Base-by-base conservation (phyloP, 2,329 filamentous ascomycete genomes). In the Sclerotinia subarctica region DNA sequence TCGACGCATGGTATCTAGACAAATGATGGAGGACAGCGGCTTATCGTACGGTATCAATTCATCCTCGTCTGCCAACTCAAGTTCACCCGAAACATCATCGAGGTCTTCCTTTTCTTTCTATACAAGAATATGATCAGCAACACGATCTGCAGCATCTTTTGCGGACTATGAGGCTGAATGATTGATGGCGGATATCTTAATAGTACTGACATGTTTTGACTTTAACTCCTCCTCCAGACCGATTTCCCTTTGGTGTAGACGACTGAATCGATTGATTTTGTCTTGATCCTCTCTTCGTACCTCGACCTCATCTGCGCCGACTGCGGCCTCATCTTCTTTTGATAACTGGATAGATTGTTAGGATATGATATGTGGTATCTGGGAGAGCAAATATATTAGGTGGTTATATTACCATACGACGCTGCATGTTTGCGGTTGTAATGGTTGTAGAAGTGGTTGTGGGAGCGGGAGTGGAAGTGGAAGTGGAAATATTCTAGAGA, bases 21-120 rank as follows among this genome's bases (percentile, higher is more conserved):
- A 24, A 24, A 10, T 53, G 17, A 29, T 26, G 8, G 44, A 47
- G 49, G 42, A 44, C 17, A 35, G 21, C 21, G 35, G 19, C 15
- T 32, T 2, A n/a, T 64, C 70, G 42, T 85, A 97, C 91, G 92
- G 94, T 29, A 99, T 89, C 76, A 91, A 88, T 65, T 97, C 93
- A 74, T 98, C 94, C 79, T 99, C 95, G 78, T 98, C 94, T 64
- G 93, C 92, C 24, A 99, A 87, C 81, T 99, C 95, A 58, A 99
- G 85, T 79, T 99, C 95, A 66, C 85, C 92, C 2, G 90, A 90
- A 66, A 99, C 86, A 79, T 99, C 95, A 78, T 98, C 94, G 4
- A 98, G 86, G 77, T 98, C 95, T 80, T 99, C 95, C 81, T 97
- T 98, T 79, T 98, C 94, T 83, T 98, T 98, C 94, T 98, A 76